Evolutionary conservation across 2,329 filamentous ascomycete genomes (phyloP).

Genomic region (Colletotrichum tamarilloi): DNA sequence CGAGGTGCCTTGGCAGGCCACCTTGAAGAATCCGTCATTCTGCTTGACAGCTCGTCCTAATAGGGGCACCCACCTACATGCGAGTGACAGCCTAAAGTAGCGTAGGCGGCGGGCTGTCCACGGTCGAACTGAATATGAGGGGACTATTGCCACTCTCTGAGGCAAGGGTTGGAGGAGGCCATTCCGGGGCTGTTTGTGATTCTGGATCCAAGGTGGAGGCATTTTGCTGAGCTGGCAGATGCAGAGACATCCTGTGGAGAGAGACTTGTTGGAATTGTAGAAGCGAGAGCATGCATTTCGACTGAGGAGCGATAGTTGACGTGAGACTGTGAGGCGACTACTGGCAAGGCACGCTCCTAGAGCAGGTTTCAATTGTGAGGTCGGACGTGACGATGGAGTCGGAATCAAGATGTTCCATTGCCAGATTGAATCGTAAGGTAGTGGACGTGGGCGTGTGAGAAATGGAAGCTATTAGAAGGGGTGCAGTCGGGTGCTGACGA

Average conservation of each 20-base stretch:
- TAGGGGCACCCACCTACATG: constrained; percentile 9
- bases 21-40: background rate
- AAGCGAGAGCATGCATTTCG: background rate
- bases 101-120: constrained; percentile 1
- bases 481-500: constrained; percentile 19
- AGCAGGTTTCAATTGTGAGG: constrained; percentile 4
- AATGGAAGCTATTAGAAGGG: constrained; percentile 1
- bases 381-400: background rate
- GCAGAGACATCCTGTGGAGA: constrained; percentile 8
- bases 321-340: background rate
- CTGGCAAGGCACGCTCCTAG: background rate
- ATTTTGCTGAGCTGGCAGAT: background rate
- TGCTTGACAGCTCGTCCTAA: background rate
- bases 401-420: background rate
- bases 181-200: background rate
- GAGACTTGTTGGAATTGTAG: background rate
- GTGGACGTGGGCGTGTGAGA: background rate
- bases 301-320: background rate
- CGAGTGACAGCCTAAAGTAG: constrained; percentile 10
- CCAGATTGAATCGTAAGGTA: background rate
- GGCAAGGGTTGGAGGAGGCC: background rate
- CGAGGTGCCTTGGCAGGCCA: background rate
- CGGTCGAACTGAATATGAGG: background rate
- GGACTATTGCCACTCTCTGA: background rate
- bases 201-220: constrained; percentile 3